Conservation (phyloP, 2,329 filamentous ascomycete genomes). For the Fusarium zealandicum region DNA sequence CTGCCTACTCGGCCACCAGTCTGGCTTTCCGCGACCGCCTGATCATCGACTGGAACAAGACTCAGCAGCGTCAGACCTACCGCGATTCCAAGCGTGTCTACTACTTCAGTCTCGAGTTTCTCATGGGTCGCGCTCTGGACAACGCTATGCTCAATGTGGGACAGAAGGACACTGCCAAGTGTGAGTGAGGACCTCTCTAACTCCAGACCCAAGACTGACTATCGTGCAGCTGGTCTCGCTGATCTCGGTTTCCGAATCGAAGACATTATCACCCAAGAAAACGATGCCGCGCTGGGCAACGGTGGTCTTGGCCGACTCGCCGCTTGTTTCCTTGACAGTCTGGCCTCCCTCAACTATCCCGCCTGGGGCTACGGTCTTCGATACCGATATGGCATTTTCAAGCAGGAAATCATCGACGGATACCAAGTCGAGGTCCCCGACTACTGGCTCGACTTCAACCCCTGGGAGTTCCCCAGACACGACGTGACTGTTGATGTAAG, state of each 20-base stretch:
- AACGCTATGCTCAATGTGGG: slow-evolving; percentile 98
- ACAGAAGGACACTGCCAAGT: slow-evolving; percentile 81
- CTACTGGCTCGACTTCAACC: slow-evolving; percentile 99
- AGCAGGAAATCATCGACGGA: slow-evolving; percentile 97
- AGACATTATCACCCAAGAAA: slow-evolving; percentile 92
- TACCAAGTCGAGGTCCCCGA: slow-evolving; percentile 98
- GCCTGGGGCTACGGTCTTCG: slow-evolving; percentile 97
- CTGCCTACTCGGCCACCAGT: slow-evolving; percentile 89
- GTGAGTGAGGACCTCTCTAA: slow-evolving; percentile 55
- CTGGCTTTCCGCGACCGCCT: slow-evolving; percentile 92
- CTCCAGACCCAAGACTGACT: slow-evolving; percentile 1
- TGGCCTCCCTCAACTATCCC: slow-evolving; percentile 92
- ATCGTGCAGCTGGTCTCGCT: slow-evolving; percentile 74
- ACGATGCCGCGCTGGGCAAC: slow-evolving; percentile 95
- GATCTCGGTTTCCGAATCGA: slow-evolving; percentile 97
- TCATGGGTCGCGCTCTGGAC: slow-evolving; percentile 96
- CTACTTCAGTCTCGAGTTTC: slow-evolving; percentile 95
- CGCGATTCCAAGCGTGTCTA: slow-evolving; percentile 93
- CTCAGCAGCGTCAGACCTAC: slow-evolving; percentile 94
- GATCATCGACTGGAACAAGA: slow-evolving; percentile 97
- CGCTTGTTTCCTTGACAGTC: slow-evolving; percentile 94
- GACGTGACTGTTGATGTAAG: slow-evolving; percentile 89
- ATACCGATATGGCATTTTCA: slow-evolving; percentile 98
- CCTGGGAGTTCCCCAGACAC: slow-evolving; percentile 96
- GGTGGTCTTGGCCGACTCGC: slow-evolving; percentile 93